Evolutionary conservation across 2,329 filamentous ascomycete species (phyloP).

Genomic region (Colletotrichum caudatum): DNA sequence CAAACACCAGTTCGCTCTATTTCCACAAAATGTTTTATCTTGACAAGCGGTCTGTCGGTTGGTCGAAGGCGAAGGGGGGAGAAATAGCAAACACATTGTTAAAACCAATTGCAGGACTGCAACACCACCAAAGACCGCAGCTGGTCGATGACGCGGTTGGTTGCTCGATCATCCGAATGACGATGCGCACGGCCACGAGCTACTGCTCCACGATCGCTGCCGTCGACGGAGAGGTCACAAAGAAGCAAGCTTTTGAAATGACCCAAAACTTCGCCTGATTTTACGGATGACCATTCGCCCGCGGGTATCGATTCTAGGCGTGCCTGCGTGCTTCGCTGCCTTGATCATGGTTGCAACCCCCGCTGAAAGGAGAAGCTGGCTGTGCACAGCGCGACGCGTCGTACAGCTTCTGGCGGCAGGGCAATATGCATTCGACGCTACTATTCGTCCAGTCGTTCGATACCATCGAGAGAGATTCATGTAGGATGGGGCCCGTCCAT

Average conservation of each 20-base stretch:
- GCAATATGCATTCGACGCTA: not conserved
- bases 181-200: constrained; percentile 24
- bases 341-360: constrained; percentile 2
- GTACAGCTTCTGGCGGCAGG: constrained; percentile 10
- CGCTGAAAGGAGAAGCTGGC: constrained; percentile 20
- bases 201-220: not conserved
- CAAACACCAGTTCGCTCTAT: constrained; percentile 9
- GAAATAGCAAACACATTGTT: not conserved
- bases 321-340: constrained; percentile 8
- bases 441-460: constrained; percentile 19
- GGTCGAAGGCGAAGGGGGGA: not conserved
- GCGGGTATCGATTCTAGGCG: constrained; percentile 23
- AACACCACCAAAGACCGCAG: constrained; percentile 1
- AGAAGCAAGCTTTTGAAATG: constrained; percentile 30
- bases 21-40: constrained; percentile 40
- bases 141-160: constrained; percentile 28
- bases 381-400: constrained; percentile 37
- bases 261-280: constrained; percentile 19
- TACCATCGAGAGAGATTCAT: constrained; percentile 19
- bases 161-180: constrained; percentile 36
- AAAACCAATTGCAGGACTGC: constrained; percentile 21
- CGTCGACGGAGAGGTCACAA: not conserved
- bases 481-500: constrained; percentile 19
- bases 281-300: not conserved
- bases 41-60: constrained; percentile 7